phyloP scores from a whole-genome alignment of 192 early-diverging fungal species.

The Lobosporangium transversale region DNA sequence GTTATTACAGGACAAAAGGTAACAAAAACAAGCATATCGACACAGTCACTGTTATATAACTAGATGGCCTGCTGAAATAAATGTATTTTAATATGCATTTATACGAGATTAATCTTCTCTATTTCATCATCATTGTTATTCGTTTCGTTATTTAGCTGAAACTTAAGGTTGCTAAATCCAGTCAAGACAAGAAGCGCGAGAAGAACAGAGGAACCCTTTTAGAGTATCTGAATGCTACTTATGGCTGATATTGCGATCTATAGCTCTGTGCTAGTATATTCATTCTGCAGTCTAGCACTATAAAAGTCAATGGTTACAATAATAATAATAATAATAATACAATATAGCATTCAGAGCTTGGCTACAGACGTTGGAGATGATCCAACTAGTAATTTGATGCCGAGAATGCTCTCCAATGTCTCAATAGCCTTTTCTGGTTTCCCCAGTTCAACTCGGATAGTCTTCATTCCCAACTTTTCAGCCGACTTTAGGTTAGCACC shows the following conservation, averaged over 20 bases:
- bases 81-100: not conserved
- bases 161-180: slow-evolving; percentile 38
- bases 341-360: slow-evolving; percentile 5
- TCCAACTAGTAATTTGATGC: slow-evolving; percentile 13
- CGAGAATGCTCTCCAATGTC: slow-evolving; percentile 56
- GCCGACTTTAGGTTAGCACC: slow-evolving; percentile 78
- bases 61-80: too few relatives aligned
- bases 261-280: too few relatives aligned
- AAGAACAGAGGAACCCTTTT: slow-evolving; percentile 46
- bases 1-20: slow-evolving; percentile 47
- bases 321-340: too few relatives aligned
- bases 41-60: too few relatives aligned
- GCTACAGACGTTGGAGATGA: not conserved
- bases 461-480: slow-evolving; percentile 72
- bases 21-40: too few relatives aligned
- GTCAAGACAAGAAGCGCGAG: slow-evolving; percentile 47
- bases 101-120: too few relatives aligned
- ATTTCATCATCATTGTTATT: too few relatives aligned
- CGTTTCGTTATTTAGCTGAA: slow-evolving; percentile 17
- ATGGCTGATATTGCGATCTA: slow-evolving; percentile 12
- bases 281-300: too few relatives aligned
- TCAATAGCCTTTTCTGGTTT: slow-evolving; percentile 60
- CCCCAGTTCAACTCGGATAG: slow-evolving; percentile 70
- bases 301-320: too few relatives aligned
- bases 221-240: slow-evolving; percentile 44